Base-by-base conservation (phyloP, 345 rosid species). In the Salix brachista region DNA sequence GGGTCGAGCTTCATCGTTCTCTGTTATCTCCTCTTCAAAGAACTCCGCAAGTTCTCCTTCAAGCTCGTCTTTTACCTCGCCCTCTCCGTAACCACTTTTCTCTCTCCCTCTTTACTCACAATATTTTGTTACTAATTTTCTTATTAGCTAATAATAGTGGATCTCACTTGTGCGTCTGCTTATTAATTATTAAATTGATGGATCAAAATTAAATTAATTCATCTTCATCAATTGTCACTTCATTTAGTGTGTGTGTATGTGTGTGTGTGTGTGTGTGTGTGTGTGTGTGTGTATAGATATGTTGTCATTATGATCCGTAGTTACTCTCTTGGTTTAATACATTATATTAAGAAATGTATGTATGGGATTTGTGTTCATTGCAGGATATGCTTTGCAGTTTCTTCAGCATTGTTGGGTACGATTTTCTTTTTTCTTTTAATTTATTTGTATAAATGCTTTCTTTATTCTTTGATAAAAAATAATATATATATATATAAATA, bases 321-420 rank as follows among this genome's bases (percentile, higher is more conserved):
- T 46, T 37, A 14, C 26, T 30, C 52, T 42, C n/a, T 69, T 69
- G 18, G 8, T 23, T 41, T n/a, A 69, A 69, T 50, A 17, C 8
- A 18, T 70, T 70, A 39, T 48, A 65, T 68, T 68, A 9, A 56
- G 16, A 21, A 4, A 36, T 41, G 9, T 23, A 48, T 12, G 37
- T 23, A 48, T 12, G 36, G 23, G 44, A 48, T 52, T 76, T n/a
- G 25, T 21, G 66, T 19, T 62, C 70, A 30, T 44, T 84, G 78
- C 96, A 94, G 98, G 97, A 95, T 82, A 92, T 95, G 97, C 92
- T 95, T 69, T 95, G 92, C 89, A 91, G 99, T 81, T 95, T 95
- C 92, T 93, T 95, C 91, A 77, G 85, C 86, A 90, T 95, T 44
- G 89, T 92, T 71, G 94, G 97, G 98, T 92, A 89, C 83, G 87